Percentiles rank a stretch among this genome's conserved stretches.
phyloP scores from a whole-genome alignment of 495 filamentous ascomycete genomes.

The Podospora pseudocomata region DNA sequence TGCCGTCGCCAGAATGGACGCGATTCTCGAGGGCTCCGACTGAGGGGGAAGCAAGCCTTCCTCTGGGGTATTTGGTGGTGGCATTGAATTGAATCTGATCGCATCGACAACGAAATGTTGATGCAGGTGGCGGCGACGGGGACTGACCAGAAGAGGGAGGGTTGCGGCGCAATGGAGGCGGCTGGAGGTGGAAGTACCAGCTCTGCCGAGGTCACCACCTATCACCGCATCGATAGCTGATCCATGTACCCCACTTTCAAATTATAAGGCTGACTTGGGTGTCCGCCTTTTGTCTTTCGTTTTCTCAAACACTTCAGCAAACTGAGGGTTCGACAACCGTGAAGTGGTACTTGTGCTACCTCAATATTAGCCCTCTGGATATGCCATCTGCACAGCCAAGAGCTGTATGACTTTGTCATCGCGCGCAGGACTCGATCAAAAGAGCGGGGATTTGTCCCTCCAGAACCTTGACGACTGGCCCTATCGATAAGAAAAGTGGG shows the following conservation, averaged over 20 bases:
- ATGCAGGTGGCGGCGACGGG: neutral
- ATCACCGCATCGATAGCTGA: neutral
- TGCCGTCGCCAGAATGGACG: neutral
- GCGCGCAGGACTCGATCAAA: neutral
- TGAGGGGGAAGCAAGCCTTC: constrained; percentile 7
- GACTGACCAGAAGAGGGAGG: neutral
- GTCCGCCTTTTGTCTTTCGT: neutral
- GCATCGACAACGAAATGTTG: neutral
- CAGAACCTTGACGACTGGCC: constrained; percentile 8
- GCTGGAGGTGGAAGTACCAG: neutral
- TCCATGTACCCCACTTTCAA: neutral
- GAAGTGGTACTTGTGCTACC: neutral
- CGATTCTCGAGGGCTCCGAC: neutral
- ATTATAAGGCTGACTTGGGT: neutral
- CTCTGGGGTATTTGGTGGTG: constrained; percentile 25
- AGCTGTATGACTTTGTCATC: neutral
- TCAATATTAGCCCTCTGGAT: neutral
- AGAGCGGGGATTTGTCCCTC: neutral
- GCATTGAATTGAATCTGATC: constrained; percentile 11
- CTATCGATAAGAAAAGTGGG: neutral
- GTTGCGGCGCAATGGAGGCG: neutral
- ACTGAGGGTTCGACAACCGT: neutral
- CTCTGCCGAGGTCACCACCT: neutral
- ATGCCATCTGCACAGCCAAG: neutral
- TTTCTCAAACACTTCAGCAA: neutral